phyloP scores from a whole-genome alignment of 1,284 basidiomycete species.

The Mycena sp. region DNA sequence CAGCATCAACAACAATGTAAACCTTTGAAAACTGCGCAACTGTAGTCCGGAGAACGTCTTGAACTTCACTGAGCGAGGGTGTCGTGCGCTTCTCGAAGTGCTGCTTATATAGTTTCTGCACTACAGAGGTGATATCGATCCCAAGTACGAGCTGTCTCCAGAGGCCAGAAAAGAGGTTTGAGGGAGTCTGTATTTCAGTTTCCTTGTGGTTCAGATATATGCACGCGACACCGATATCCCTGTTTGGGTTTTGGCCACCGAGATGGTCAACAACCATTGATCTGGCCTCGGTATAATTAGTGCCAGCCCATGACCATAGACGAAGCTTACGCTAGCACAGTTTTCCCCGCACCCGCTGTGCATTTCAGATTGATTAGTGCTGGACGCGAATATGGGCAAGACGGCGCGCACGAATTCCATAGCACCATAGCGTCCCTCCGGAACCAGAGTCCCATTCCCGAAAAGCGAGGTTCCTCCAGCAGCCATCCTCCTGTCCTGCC shows the following conservation, averaged over 20 bases:
- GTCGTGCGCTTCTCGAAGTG: not conserved
- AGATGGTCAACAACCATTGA: constrained; percentile 11
- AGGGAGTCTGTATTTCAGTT: not conserved
- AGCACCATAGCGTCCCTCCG: not conserved
- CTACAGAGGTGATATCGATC: not conserved
- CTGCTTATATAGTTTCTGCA: not conserved
- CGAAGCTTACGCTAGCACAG: not conserved
- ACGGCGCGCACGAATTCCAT: not conserved
- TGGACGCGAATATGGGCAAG: not conserved
- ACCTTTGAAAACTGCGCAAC: not conserved
- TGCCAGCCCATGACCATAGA: no score
- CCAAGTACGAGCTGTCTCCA: not conserved
- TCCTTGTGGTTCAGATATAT: constrained; percentile 9
- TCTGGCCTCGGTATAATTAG: not conserved
- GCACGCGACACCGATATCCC: not conserved
- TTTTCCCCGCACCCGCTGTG: constrained; percentile 1
- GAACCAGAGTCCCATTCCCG: not conserved
- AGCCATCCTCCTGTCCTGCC: not conserved
- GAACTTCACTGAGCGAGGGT: not conserved
- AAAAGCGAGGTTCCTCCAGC: not conserved
- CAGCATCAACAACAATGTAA: constrained; percentile 1
- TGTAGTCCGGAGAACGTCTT: not conserved
- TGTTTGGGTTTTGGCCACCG: not conserved
- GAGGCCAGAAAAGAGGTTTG: not conserved
- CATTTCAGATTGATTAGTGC: no score